Conservation (phyloP, 1,139 yeast species). For the Candida glucosophila region DNA sequence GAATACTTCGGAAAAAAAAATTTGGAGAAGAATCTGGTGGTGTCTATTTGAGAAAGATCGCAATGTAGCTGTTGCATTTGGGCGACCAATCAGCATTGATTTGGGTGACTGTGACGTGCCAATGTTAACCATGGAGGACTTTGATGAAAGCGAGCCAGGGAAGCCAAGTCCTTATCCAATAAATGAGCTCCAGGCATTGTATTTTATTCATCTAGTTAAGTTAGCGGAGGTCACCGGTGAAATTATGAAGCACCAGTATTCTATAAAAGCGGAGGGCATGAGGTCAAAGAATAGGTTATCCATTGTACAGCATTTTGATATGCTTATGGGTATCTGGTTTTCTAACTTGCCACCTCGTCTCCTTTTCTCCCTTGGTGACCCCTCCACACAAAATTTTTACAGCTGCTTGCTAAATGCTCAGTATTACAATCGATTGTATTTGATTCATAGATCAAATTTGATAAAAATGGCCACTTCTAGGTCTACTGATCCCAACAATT, state of each 20-base stretch:
- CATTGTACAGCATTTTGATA: slow-evolving; percentile 64
- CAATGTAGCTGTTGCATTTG: slow-evolving; percentile 66
- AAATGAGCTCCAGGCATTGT: slow-evolving; percentile 41
- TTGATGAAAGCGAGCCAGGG: slow-evolving; percentile 49
- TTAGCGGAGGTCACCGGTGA: slow-evolving; percentile 70
- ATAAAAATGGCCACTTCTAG: slow-evolving; percentile 40
- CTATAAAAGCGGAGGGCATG: slow-evolving; percentile 57
- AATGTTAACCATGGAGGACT: slow-evolving; percentile 60
- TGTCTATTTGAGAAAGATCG: slow-evolving; percentile 66
- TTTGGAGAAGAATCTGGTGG: slow-evolving; percentile 79
- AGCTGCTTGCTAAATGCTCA: slow-evolving; percentile 61
- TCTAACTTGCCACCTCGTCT: slow-evolving; percentile 58
- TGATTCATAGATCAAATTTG: slow-evolving; percentile 67
- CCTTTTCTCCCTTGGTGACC: slow-evolving; percentile 53
- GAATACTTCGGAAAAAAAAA: slow-evolving; percentile 36
- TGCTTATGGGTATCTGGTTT: slow-evolving; percentile 77
- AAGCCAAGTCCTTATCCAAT: slow-evolving; percentile 35
- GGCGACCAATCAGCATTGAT: slow-evolving; percentile 64
- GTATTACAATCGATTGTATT: slow-evolving; percentile 63
- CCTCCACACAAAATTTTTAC: slow-evolving; percentile 43
- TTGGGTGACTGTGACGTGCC: slow-evolving; percentile 74
- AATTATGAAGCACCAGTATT: slow-evolving; percentile 62
- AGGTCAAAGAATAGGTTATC: slow-evolving; percentile 41
- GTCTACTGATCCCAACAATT: slow-evolving; percentile 37
- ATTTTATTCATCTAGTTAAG: slow-evolving; percentile 57